These are phyloP conservation scores for Brassica balearica DNA, from an alignment of 441 rosid genomes.

Conservation along the genomic window DNA sequence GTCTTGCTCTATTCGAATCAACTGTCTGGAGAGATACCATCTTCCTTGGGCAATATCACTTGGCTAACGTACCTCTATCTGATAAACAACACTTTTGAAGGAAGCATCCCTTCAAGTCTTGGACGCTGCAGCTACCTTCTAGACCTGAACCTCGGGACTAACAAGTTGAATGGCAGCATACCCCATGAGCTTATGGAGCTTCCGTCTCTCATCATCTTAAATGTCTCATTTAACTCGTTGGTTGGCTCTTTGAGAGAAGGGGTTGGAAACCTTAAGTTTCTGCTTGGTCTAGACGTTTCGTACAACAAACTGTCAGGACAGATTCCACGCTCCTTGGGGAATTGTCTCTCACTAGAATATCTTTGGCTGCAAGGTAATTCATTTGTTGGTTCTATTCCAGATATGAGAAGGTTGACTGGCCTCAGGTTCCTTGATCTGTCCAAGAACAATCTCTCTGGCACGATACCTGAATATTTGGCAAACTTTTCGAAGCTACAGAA, in stretches of 20 bases:
- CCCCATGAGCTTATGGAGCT: conserved; percentile 43
- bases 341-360: conserved; percentile 35
- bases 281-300: conserved; percentile 28
- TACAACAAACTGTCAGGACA: conserved; percentile 43
- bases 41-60: conserved; percentile 43
- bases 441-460: conserved; percentile 39
- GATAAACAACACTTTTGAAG: conserved; percentile 39
- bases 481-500: conserved; percentile 25
- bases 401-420: conserved; percentile 34
- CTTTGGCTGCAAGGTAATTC: conserved; percentile 40
- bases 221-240: conserved; percentile 37
- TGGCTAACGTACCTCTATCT: conserved; percentile 17
- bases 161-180: conserved; percentile 45
- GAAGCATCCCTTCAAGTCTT: conserved; percentile 48
- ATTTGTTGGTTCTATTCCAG: conserved; percentile 42
- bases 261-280: conserved; percentile 25
- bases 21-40: conserved; percentile 51
- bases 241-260: conserved; percentile 33
- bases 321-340: conserved; percentile 39
- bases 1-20: conserved; percentile 32
- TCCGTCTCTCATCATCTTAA: conserved; percentile 33
- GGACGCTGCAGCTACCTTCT: conserved; percentile 41
- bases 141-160: conserved; percentile 32
- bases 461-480: conserved; percentile 33
- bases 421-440: conserved; percentile 41